phyloP scores from a whole-genome alignment of 139 green algal species.

The Mesotaenium endlicherianum region DNA sequence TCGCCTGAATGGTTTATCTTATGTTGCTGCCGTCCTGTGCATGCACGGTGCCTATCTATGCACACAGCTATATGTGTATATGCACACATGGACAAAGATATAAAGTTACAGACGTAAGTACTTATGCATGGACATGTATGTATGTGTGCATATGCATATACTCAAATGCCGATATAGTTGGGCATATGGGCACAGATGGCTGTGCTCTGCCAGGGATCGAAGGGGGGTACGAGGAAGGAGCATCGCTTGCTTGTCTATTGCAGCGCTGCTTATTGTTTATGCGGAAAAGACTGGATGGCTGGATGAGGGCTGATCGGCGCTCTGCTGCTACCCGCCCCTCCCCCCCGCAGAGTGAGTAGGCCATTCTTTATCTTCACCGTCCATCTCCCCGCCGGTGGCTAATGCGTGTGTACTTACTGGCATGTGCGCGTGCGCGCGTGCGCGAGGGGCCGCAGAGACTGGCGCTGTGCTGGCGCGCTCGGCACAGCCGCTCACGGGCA shows the following conservation, averaged over 20 bases:
- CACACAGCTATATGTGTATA: no score
- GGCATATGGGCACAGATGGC: not conserved
- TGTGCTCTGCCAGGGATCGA: not conserved
- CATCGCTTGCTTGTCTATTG: no score
- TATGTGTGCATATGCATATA: not conserved
- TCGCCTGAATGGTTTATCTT: no score
- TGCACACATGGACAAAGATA: no score
- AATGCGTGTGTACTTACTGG: not conserved
- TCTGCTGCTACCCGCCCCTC: not conserved
- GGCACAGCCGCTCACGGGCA: constrained; percentile 31
- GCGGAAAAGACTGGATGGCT: no score
- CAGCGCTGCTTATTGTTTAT: no score
- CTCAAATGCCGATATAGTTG: not conserved
- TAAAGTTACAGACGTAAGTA: no score
- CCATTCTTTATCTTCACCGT: not conserved
- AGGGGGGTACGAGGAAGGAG: no score
- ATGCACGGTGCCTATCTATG: no score
- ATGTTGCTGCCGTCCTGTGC: no score
- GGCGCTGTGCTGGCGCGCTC: constrained; percentile 24
- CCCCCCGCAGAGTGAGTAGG: not conserved
- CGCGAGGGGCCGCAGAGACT: not conserved
- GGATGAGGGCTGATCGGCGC: no score
- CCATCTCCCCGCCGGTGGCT: not conserved
- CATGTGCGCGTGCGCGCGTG: not conserved
- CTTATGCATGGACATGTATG: not conserved